Evolutionary conservation across 177 flowering plant genomes (phyloP), one percentile per base, ranked within the genome.

Genomic region (Vitis hybrid): DNA sequence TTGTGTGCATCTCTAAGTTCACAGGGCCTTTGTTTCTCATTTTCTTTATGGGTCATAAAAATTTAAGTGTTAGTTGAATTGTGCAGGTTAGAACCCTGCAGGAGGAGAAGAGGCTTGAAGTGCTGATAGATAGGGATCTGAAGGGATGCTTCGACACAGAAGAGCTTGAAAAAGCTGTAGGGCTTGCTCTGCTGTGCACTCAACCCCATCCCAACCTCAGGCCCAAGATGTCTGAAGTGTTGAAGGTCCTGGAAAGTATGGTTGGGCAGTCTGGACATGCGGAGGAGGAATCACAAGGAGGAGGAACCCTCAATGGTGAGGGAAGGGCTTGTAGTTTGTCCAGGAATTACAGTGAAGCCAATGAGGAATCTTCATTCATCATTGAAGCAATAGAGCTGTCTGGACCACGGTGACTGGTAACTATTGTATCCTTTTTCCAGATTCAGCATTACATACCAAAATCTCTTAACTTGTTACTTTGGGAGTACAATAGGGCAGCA

Each of bases 321-420:
- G 83, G 70, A 13, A 80, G 82, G 73, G 69, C 74, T 24, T 76
- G 70, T 60, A 86, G 87, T 72, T 82, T 90, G 82, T 85, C 90
- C 14, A 75, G 88, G 77, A 80, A 81, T 73, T 78, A 71, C 69
- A 82, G 83, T 70, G 86, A 85, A 70, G 75, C 54, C 6, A 78
- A 48, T 56, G 93, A 85, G 50, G 97, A 87, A 32, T 84, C 86
- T 68, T 95, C 98, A 1, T 87, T 91, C 75, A 74, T 83, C 60
- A 81, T 95, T 56, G 99, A 95, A 83, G 90, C 98, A n/a, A 93
- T 95, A 68, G 97, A 95, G 85, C 90, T 95, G 17, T 95, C 98
- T n/a, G 99, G 99, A 67, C 99, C 98, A 9, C 78, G 99, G 65
- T 95, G 79, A 90, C 54, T 40, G 48, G 48, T 40, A 49, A 40